Base-by-base conservation (phyloP, 2,329 filamentous ascomycete genomes). In the Colletotrichum sansevieriae region DNA sequence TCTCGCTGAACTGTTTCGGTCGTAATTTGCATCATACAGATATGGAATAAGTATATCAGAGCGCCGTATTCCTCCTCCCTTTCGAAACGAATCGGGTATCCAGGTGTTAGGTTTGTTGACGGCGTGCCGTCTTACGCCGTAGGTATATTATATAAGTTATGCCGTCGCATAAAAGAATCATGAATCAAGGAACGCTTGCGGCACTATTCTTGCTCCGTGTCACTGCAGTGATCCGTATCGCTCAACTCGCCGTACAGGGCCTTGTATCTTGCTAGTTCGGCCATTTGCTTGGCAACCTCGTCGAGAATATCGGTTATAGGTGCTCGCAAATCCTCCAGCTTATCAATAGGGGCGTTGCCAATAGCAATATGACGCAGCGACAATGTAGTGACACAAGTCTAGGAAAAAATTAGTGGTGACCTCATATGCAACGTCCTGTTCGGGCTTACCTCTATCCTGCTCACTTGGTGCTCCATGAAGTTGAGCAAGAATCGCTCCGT, bases 391-490 rank as follows among this genome's bases (percentile, higher is more conserved):
- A 95, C 87, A 76, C 93, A 96, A 59, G 93, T 91, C 94, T 97
- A 73, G 9, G 62, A 10, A 35, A 13, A 41, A n/a, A 69, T 79
- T 73, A 80, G 74, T 56, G 54, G 29, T 62, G 58, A 25, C 22
- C 13, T 6, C 11, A 9, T 10, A 15, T n/a, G 7, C 9, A 33
- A 3, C 9, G n/a, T 20, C 18, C 4, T 13, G 15, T 13, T 13
- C 20, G 11, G 15, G 81, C 91, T 81, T 84, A 97, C 94, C 90
- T 99, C 96, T 78, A 99, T 97, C 75, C 96, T 90, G 78, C 92
- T 95, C 73, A 99, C 92, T 85, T 98, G 94, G 77, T 98, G 95
- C 78, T 97, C 95, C 78, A 98, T 87, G 75, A 99, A 94, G 75
- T 93, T 94, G 64, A 97, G 82, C 79, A 98, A 83, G 79, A 97